Base-by-base conservation (phyloP, 768 basidiomycete species). In the Paxillus rubicundulus region DNA sequence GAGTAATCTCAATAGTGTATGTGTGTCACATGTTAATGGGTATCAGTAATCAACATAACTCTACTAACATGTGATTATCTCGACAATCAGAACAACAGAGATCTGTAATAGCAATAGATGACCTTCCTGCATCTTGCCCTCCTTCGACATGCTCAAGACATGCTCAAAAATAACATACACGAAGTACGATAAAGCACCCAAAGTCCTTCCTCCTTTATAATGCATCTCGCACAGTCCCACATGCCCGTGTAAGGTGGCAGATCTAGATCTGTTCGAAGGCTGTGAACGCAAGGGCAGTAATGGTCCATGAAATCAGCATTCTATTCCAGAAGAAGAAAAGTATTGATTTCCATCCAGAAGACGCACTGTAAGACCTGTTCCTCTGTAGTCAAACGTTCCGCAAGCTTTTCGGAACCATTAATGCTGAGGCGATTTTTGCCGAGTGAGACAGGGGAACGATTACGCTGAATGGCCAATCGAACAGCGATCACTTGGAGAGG, bases 401-500 rank as follows among this genome's bases (percentile, higher is more conserved):
- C 24, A 12, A 27, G 9, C 2, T 45, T 42, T 28, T 43, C 49
- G 27, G 40, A 9, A 20, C 34, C 24, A 5, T 5, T 9, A 9
- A 39, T 20, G 58, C 84, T 82, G 14, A 80, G 80, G 39, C 84
- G 83, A n/a, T 80, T 79, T 59, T 87, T 84, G 5, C 79, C 71
- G 24, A 85, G 82, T 5, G 85, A 82, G 56, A 86, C 82, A 2
- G 47, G 18, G 17, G 28, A 16, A 16, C 32, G n/a, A n/a, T 38
- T 39, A 33, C 44, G 40, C 18, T 44, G 44, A 12, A 49, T 42
- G 10, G 47, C 47, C 17, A 55, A 48, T 24, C 53, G 44, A 30
- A 50, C 37, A 18, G 12, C 44, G n/a, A 55, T 45, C 28, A 46
- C 43, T 9, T 45, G 24, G 8, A 50, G 43, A 9, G 53, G 53